phyloP scores from a whole-genome alignment of 192 early-diverging fungal genomes.

The Entomortierella beljakovae region DNA sequence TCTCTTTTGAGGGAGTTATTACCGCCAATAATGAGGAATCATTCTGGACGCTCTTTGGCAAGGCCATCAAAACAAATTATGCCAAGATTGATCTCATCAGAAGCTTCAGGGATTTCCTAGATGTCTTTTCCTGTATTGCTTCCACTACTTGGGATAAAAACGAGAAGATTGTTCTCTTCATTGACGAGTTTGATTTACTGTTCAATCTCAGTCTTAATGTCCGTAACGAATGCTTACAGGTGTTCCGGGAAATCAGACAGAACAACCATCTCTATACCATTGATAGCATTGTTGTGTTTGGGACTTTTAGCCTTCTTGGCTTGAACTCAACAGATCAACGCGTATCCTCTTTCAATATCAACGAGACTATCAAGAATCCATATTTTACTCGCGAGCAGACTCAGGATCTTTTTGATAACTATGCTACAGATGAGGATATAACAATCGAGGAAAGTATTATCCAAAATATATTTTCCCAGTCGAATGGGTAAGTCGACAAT shows the following conservation, averaged over 20 bases:
- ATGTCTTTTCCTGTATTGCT: neutral
- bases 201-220: neutral
- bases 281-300: constrained; percentile 5
- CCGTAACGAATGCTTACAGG: neutral
- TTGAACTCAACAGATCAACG: neutral
- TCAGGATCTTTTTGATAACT: neutral
- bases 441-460: neutral
- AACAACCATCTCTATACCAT: neutral
- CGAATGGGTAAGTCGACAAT: neutral
- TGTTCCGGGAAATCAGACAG: neutral
- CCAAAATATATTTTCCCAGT: neutral
- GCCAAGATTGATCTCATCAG: neutral
- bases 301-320: neutral
- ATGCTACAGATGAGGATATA: neutral
- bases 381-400: neutral
- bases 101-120: neutral
- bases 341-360: neutral
- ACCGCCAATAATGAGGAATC: neutral
- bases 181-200: constrained; percentile 1
- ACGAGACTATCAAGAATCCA: neutral
- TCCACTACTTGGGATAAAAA: neutral
- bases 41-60: neutral
- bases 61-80: neutral
- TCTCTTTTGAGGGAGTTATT: neutral
- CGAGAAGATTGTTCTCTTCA: neutral